These are phyloP conservation scores for Mucor mucedo DNA, from an alignment of 371 early-diverging fungal genomes.

Conservation along the genomic window DNA sequence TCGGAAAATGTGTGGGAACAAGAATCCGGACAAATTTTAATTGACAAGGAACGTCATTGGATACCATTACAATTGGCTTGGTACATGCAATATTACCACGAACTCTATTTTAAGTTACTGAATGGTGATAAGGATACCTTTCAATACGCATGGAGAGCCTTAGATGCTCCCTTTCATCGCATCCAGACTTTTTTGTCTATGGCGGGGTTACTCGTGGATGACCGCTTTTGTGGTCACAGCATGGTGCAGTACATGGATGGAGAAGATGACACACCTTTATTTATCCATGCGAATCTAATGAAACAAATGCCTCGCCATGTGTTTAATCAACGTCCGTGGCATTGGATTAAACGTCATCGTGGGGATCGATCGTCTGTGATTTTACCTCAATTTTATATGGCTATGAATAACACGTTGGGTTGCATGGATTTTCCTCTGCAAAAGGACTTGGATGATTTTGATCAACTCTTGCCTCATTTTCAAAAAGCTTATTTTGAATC, in stretches of 20 bases:
- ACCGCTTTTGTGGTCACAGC: slow-evolving; percentile 44
- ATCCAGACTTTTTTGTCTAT: slow-evolving; percentile 37
- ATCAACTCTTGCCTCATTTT: slow-evolving; percentile 30
- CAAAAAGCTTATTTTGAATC: slow-evolving; percentile 38
- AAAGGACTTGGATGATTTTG: slow-evolving; percentile 25
- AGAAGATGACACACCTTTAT: slow-evolving; percentile 24
- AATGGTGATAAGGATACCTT: slow-evolving; percentile 55
- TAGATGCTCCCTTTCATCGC: slow-evolving; percentile 35
- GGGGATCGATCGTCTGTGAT: slow-evolving; percentile 19
- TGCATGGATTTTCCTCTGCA: slow-evolving; percentile 39
- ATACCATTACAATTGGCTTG: slow-evolving; percentile 40
- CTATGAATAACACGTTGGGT: slow-evolving; percentile 3
- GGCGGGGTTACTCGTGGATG: slow-evolving; percentile 32
- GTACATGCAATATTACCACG: slow-evolving; percentile 42
- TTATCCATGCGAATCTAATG: slow-evolving; percentile 50
- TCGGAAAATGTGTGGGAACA: slow-evolving; percentile 50
- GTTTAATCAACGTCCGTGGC: slow-evolving; percentile 43
- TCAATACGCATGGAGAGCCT: slow-evolving; percentile 46
- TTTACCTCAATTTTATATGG: slow-evolving; percentile 8
- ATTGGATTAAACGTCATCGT: slow-evolving; percentile 32
- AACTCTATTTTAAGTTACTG: slow-evolving; percentile 41
- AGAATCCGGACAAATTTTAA: slow-evolving; percentile 51
- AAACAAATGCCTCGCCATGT: slow-evolving; percentile 37
- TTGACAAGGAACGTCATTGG: slow-evolving; percentile 41
- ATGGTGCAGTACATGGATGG: slow-evolving; percentile 40